Base-by-base conservation (phyloP, 192 early-diverging fungal genomes). In the Coemansia sp. region DNA sequence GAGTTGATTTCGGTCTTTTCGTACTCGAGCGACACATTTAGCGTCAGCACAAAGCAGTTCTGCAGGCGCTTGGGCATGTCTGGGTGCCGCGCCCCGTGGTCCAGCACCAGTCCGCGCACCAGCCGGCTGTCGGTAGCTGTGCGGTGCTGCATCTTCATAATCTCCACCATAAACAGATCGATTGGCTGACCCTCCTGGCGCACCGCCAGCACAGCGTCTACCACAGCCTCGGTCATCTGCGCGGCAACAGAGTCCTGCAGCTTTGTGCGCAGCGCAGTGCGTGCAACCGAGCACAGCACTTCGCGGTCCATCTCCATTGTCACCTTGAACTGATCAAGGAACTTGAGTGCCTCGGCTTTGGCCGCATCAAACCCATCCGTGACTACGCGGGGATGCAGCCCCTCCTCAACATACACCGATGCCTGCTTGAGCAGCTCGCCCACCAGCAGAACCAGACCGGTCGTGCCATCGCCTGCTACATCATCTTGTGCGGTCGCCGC, bases 111-210 rank as follows among this genome's bases (percentile, higher is more conserved):
- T 41, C 97, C 97, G 60, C 91, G 89, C 53, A 99, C 87, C 23
- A 99, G 84, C 27, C 90, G 82, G 45, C 95, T 93, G 76, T 99
- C 97, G n/a, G 91, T 94, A n/a, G 94, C 95, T 38, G 88, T 93
- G 80, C 93, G 93, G 85, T 98, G 96, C 89, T 91, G 88, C 97
- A 99, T 97, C 85, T 96, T 96, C 96, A 99, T 99, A 65, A 97
- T 93, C 83, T 99, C 97, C 9, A 99, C 94, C 97, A 99, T 99
- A 70, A 97, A 94, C 61, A 99, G 84, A 77, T 99, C 97, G 70
- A 98, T 97, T 8, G 95, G 95, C 57, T 91, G 72, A 19, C 86
- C 91, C 27, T 90, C 87, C 57, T 83, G 85, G 50, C 87, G 74
- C 61, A 99, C 94, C 22, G 91, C 84, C 76, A 97, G 74, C 37